A percentile compares a stretch with the other conserved stretches of the same genome.
Evolutionary conservation across 768 basidiomycete species (phyloP).

Genomic region (Trichaptum fuscoviolaceum): DNA sequence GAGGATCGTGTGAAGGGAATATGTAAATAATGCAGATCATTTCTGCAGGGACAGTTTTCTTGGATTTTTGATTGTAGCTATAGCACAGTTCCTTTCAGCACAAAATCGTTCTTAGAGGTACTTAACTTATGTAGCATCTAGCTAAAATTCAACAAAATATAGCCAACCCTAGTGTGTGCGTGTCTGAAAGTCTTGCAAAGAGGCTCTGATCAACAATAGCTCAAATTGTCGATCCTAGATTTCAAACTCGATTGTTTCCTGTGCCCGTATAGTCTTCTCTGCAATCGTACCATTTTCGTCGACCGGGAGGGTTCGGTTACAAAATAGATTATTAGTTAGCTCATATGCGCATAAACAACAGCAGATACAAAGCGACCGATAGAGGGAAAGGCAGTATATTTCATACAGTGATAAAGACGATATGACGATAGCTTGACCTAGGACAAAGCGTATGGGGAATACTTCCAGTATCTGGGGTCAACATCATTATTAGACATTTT

Average conservation of each 20-base stretch:
- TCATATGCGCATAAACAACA: no score
- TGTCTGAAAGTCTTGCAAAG: neutral
- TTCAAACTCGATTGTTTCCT: no score
- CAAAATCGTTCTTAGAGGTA: neutral
- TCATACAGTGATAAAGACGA: neutral
- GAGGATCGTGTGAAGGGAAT: no score
- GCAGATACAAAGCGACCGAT: neutral
- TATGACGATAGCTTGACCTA: constrained; percentile 2
- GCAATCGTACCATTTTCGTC: no score
- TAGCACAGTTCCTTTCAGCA: neutral
- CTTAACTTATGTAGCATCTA: neutral
- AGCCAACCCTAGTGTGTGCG: neutral
- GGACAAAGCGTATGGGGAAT: constrained; percentile 28
- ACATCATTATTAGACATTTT: neutral
- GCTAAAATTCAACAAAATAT: neutral
- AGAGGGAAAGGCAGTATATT: neutral
- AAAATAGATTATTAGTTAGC: no score
- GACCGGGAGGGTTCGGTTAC: no score
- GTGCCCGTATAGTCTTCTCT: no score
- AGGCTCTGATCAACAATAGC: no score
- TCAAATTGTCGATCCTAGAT: no score
- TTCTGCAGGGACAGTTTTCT: neutral
- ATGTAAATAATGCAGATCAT: neutral
- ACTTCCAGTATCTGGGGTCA: constrained; percentile 32
- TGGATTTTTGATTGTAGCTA: neutral